Conservation (phyloP, 257 asterid genomes). For the Paulownia fortunei region DNA sequence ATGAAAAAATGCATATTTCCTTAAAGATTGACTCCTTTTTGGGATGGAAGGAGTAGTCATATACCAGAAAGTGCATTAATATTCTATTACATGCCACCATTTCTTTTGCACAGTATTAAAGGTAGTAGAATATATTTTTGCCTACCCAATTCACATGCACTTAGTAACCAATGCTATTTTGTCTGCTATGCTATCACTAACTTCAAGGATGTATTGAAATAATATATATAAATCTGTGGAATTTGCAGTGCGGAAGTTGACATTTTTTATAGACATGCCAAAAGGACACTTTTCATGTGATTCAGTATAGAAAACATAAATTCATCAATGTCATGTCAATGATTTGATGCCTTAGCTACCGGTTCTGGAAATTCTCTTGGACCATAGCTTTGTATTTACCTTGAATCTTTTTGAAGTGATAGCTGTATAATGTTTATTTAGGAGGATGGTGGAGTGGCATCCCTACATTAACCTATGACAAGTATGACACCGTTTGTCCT, state of each 20-base stretch:
- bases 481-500: slow-evolving; percentile 45
- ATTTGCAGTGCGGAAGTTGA: not conserved
- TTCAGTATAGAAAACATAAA: not conserved
- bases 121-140: not conserved
- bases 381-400: not conserved
- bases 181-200: not conserved
- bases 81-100: not conserved
- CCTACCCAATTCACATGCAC: not conserved
- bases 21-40: not conserved
- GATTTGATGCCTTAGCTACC: not conserved
- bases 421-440: slow-evolving; percentile 31
- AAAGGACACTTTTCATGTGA: not conserved
- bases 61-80: not conserved
- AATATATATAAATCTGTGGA: slow-evolving; percentile 6
- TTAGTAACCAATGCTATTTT: not conserved
- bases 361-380: not conserved
- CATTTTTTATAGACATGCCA: not conserved
- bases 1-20: not conserved
- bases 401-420: slow-evolving; percentile 7
- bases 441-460: slow-evolving; percentile 99
- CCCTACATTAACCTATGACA: slow-evolving; percentile 73
- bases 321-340: not conserved
- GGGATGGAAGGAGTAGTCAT: not conserved
- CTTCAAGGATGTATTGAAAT: not conserved
- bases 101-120: not conserved